Evolutionary conservation across 2,329 filamentous ascomycete species (phyloP), one percentile per base, ranked within the genome.

Genomic region (Claviceps citrina): DNA sequence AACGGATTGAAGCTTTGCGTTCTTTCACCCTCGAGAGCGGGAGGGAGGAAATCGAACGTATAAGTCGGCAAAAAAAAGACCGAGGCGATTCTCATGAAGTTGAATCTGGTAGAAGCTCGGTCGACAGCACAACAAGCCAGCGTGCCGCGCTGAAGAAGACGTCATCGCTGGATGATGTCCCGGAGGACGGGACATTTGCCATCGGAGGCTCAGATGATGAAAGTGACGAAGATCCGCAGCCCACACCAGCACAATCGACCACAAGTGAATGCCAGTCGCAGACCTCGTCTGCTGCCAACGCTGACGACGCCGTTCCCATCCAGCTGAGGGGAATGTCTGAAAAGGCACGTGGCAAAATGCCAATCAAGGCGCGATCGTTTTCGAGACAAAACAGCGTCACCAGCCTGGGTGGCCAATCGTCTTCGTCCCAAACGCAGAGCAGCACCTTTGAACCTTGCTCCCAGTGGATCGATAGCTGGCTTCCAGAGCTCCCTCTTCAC

Each of bases 271-370:
- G 71, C 45, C 60, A 77, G 50, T 68, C 72, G 45, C 71, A 77
- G 28, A 73, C 80, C 18, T 78, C 82, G 4, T 89, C 84, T 0
- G 75, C 74, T 0, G 75, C 74, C 0, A 66, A 67, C 30, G 62
- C 73, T 1, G 85, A 93, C 43, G 86, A 93, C 44, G 80, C 81
- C 4, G 75, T 93, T 8, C 86, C 85, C 12, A 70, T 78, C 16
- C 87, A 95, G 55, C 58, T 93, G 24, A 75, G 84, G 42, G 86
- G 86, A 40, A 94, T 96, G 84, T 95, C 89, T 16, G 91, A 96
- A 60, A 98, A 96, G 58, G 91, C 91, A 13, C 71, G 91, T 37
- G 91, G 91, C 7, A 98, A 98, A 60, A 85, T 93, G 77, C 91
- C 89, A 22, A 85, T 83, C 10, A 82, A 84, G 1, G 70, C 80